Evolutionary conservation across 352 stramenopile genomes (phyloP), one percentile per base, ranked within the genome.

Genomic region (Globisporangium takayamanum): DNA sequence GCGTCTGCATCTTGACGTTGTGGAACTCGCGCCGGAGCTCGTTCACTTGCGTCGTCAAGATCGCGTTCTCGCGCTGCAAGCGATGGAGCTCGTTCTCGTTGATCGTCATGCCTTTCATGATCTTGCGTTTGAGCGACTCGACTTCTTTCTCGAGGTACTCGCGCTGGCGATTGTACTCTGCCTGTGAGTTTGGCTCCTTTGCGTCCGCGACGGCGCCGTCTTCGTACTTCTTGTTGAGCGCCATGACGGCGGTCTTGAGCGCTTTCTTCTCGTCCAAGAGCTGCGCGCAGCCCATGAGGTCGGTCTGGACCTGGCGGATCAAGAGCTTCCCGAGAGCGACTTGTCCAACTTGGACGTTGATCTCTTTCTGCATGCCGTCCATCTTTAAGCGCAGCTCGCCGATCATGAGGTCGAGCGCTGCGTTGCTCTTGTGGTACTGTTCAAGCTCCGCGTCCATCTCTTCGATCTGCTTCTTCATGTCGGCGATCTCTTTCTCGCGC

Each of bases 401-500:
- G 59, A 98, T 98, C 85, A 97, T 97, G 22, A 95, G 72, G 54
- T 98, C 94, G 20, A 98, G 63, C 20, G 89, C 82, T 11, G 90
- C 90, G 55, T 98, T 98, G 59, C 84, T 96, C 70, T 97, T 97
- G 72, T 98, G 94, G 60, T 97, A 98, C 60, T 97, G 88, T 68
- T 98, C 92, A 36, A 98, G 68, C 64, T 98, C 92, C 1, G 85
- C 77, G 53, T 98, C 93, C 93, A 98, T 98, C 60, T 97, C 88
- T 67, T 98, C 95, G 57, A 98, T 98, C 64, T 98, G 86, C 48
- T 92, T 88, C 66, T 96, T 96, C 90, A 98, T 97, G 60, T 91
- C 87, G 2, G 81, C 74, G 54, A 98, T 98, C 59, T 98, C 94
- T 33, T 91, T 90, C 59, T 98, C 92, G 6, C 93, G 87, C 18